Evolutionary conservation across 2,329 filamentous ascomycete species (phyloP).

Genomic region (Ambrosiella beaveri): DNA sequence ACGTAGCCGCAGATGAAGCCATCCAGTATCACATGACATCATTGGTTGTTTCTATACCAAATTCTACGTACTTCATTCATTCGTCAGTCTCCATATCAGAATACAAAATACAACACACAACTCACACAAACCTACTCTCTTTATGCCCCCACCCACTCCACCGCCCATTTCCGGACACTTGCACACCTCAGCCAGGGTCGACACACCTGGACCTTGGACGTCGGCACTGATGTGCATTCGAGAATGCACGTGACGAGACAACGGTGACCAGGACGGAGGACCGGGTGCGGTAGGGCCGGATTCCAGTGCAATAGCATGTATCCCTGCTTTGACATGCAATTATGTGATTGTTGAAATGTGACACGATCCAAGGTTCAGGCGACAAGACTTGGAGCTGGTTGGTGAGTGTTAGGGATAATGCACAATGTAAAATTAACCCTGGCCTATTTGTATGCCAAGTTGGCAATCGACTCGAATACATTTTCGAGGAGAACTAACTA

Average conservation of each 20-base stretch:
- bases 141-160: too few species aligned
- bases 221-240: not conserved
- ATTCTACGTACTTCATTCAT: too few species aligned
- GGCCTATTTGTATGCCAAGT: not conserved
- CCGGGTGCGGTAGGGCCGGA: not conserved
- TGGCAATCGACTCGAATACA: not conserved
- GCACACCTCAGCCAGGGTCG: too few species aligned
- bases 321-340: not conserved
- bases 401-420: not conserved
- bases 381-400: too few species aligned
- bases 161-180: too few species aligned
- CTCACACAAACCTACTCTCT: too few species aligned
- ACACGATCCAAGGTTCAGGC: too few species aligned
- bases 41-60: too few species aligned
- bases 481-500: not conserved
- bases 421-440: not conserved
- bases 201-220: not conserved
- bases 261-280: not conserved
- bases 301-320: not conserved
- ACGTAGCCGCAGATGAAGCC: too few species aligned
- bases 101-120: too few species aligned
- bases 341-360: not conserved
- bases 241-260: not conserved
- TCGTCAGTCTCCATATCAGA: too few species aligned
- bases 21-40: too few species aligned